Evolutionary conservation across 371 early-diverging fungal genomes (phyloP), one percentile per base, ranked within the genome.

Genomic region (Lichtheimia ornata): DNA sequence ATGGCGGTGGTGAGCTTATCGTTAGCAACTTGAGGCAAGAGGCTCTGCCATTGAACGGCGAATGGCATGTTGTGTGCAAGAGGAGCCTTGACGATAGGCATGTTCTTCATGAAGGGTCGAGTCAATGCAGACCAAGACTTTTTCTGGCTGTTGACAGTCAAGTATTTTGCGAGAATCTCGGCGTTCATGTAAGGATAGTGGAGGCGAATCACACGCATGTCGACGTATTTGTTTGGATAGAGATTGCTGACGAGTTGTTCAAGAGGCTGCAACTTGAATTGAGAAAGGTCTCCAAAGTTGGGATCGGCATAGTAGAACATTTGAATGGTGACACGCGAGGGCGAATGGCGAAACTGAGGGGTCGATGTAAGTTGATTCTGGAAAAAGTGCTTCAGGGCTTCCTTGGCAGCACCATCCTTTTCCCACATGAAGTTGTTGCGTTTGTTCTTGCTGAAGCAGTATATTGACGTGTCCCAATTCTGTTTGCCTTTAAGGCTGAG

Each of bases 111-210:
- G 53, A 78, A 81, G 53, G 70, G 64, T 53, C 82, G 76, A 9
- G 75, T 72, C 18, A 81, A 44, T 44, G 62, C 60, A 53, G 73
- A 66, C 82, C 82, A 81, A 20, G 65, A 66, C 41, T 43, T 30
- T 20, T 67, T 58, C n/a, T 76, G 62, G 28, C 76, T 66, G 40
- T 81, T 81, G 57, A 69, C 56, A 15, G 82, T 72, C 55, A 81
- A 61, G 58, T 78, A 81, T 62, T 78, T 73, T n/a, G 82, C 76
- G 25, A 81, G 69, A 61, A 81, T 78, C 51, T 81, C 82, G 41
- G 82, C 75, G 58, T 81, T 78, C 79, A 81, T 73, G 52, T 81
- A 81, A 54, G 82, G 82, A 58, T 81, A 81, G 56, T 78, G 75
- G 5, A 78, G 65, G 54, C 73, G 75, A 50, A 65, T 63, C 22